Conservation (phyloP, 2,329 filamentous ascomycete genomes). For the Metarhizium guizhouense region DNA sequence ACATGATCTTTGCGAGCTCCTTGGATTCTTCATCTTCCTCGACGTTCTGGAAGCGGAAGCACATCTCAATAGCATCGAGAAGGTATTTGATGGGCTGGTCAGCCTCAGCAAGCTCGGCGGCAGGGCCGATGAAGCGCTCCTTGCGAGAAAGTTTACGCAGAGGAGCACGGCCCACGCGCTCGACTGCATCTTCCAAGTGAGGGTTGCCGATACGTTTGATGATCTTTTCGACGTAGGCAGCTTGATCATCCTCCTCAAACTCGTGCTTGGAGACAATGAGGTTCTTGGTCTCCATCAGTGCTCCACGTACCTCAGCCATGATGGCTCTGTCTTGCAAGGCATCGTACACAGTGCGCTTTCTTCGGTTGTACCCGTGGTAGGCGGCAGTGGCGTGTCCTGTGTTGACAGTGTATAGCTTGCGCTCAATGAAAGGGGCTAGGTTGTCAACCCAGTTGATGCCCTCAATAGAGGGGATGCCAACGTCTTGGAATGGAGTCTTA, state of each 20-base stretch:
- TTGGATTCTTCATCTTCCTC: slow-evolving; percentile 83
- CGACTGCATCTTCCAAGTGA: slow-evolving; percentile 82
- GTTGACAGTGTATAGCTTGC: slow-evolving; percentile 99
- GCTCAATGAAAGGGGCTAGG: slow-evolving; percentile 92
- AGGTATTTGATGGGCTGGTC: slow-evolving; percentile 65
- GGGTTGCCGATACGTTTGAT: slow-evolving; percentile 89
- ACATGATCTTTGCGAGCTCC: slow-evolving; percentile 80
- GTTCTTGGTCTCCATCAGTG: slow-evolving; percentile 75
- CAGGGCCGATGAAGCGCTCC: slow-evolving; percentile 92
- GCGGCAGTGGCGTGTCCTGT: slow-evolving; percentile 93
- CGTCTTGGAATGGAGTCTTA: slow-evolving; percentile 68
- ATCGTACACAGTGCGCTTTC: slow-evolving; percentile 84
- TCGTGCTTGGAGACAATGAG: slow-evolving; percentile 83
- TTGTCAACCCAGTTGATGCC: slow-evolving; percentile 91
- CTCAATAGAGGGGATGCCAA: slow-evolving; percentile 59
- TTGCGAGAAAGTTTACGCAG: slow-evolving; percentile 89
- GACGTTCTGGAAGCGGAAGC: slow-evolving; percentile 91
- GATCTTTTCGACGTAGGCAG: slow-evolving; percentile 85
- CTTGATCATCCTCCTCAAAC: slow-evolving; percentile 66
- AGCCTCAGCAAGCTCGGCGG: slow-evolving; percentile 76
- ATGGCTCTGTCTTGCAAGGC: slow-evolving; percentile 76
- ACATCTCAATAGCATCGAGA: slow-evolving; percentile 79
- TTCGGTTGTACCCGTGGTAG: slow-evolving; percentile 84
- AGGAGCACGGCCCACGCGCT: slow-evolving; percentile 90
- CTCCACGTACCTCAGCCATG: slow-evolving; percentile 67